A percentile compares a stretch with the other conserved stretches of the same genome.
These are phyloP conservation scores for Phaseolus lunatus DNA, from an alignment of 306 rosid genomes.

Conservation along the genomic window DNA sequence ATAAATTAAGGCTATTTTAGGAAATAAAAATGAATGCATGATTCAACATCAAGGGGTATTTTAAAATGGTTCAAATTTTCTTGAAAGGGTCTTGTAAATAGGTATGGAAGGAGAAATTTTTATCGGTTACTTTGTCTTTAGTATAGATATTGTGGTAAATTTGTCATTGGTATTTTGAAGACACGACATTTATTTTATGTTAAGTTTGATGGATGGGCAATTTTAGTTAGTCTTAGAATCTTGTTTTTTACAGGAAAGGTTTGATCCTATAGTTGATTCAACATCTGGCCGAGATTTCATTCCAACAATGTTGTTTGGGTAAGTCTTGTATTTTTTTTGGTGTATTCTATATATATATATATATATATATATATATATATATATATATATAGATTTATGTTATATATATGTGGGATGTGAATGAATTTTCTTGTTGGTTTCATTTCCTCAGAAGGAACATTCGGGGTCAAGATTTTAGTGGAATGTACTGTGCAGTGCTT, in stretches of 20 bases:
- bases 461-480: slow-evolving; percentile 84
- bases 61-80: no score
- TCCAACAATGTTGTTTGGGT: slow-evolving; percentile 93
- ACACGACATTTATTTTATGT: not conserved
- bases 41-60: no score
- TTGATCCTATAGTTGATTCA: slow-evolving; percentile 89
- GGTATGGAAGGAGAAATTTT: not conserved
- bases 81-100: no score
- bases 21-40: no score
- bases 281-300: slow-evolving; percentile 82
- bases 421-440: slow-evolving; percentile 20
- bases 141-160: not conserved
- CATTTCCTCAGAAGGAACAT: slow-evolving; percentile 68
- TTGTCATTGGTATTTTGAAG: not conserved
- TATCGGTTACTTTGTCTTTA: not conserved
- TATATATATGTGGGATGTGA: not conserved
- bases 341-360: not conserved
- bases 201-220: not conserved
- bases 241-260: slow-evolving; percentile 66
- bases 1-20: no score
- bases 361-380: not conserved
- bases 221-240: not conserved
- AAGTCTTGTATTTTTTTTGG: slow-evolving; percentile 17
- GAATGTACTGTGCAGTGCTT: slow-evolving; percentile 89
- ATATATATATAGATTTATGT: no score